Conservation (phyloP, 1,284 basidiomycete species). For the Marasmius sp. region DNA sequence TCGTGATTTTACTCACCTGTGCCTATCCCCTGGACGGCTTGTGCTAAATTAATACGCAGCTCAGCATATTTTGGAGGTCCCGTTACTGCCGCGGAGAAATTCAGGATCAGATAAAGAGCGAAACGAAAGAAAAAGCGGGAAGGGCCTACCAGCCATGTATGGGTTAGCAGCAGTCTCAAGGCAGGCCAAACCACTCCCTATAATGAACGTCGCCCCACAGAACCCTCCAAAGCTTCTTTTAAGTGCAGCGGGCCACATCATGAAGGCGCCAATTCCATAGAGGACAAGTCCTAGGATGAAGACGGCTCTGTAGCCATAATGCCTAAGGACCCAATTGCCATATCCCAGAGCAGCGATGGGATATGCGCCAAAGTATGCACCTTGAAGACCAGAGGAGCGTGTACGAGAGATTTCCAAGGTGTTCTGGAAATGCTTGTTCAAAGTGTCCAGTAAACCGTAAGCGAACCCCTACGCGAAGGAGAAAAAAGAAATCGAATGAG, state of each 20-base stretch:
- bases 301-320: constrained; percentile 32
- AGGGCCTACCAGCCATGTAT: constrained; percentile 32
- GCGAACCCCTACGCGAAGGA: constrained; percentile 55
- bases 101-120: neutral
- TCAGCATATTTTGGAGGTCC: constrained; percentile 34
- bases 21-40: constrained; percentile 32
- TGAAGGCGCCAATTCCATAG: constrained; percentile 32
- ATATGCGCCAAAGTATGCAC: constrained; percentile 83
- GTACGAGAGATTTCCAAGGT: constrained; percentile 74
- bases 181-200: constrained; percentile 33
- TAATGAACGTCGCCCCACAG: constrained; percentile 35
- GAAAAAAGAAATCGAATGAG: too few relatives aligned
- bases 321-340: constrained; percentile 31
- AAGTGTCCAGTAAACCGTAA: constrained; percentile 81
- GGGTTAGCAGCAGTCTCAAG: constrained; percentile 36
- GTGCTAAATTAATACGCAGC: constrained; percentile 34
- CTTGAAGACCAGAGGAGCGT: constrained; percentile 82
- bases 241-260: constrained; percentile 36
- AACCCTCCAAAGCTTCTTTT: constrained; percentile 35
- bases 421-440: constrained; percentile 79
- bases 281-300: constrained; percentile 32
- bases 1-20: constrained; percentile 13
- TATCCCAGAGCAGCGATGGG: constrained; percentile 33
- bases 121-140: neutral
- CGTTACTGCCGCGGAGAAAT: constrained; percentile 21